Evolutionary conservation across 2,329 filamentous ascomycete species (phyloP).

Genomic region (Botrytis tulipae): DNA sequence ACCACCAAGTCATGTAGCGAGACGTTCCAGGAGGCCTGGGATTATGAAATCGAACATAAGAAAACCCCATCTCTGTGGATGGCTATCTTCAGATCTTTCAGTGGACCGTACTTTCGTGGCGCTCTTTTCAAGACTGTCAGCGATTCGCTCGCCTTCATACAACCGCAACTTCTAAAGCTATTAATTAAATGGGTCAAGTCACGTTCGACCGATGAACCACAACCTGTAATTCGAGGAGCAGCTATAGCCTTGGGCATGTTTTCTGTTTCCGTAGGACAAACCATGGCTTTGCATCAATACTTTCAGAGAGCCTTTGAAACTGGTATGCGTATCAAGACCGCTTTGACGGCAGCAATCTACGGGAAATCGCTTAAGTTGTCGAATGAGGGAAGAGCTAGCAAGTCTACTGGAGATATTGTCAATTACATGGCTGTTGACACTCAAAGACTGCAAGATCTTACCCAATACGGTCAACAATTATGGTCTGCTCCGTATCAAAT

Average conservation of each 20-base stretch:
- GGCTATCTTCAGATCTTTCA: slow-evolving; percentile 79
- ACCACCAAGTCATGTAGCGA: slow-evolving; percentile 72
- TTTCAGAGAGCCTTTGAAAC: slow-evolving; percentile 94
- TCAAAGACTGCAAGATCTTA: slow-evolving; percentile 89
- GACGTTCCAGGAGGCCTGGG: slow-evolving; percentile 73
- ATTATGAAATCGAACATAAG: slow-evolving; percentile 65
- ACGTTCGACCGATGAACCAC: slow-evolving; percentile 60
- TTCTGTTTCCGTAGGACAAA: slow-evolving; percentile 78
- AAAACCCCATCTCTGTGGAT: slow-evolving; percentile 82
- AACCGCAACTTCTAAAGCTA: slow-evolving; percentile 83
- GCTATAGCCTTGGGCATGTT: slow-evolving; percentile 94
- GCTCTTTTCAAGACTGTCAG: slow-evolving; percentile 86
- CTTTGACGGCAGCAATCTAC: slow-evolving; percentile 88
- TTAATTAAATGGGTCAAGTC: slow-evolving; percentile 84
- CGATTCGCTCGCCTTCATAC: slow-evolving; percentile 80
- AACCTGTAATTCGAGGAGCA: slow-evolving; percentile 80
- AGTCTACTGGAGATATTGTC: slow-evolving; percentile 96
- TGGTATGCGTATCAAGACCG: slow-evolving; percentile 94
- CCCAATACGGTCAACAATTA: slow-evolving; percentile 90
- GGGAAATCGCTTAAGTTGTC: slow-evolving; percentile 85
- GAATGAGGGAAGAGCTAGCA: slow-evolving; percentile 84
- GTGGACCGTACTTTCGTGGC: slow-evolving; percentile 77
- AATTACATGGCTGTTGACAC: slow-evolving; percentile 99
- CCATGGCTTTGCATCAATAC: slow-evolving; percentile 90
- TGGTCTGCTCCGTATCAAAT: slow-evolving; percentile 99